Base-by-base conservation (phyloP, 257 asterid genomes). In the Fraxinus americana region DNA sequence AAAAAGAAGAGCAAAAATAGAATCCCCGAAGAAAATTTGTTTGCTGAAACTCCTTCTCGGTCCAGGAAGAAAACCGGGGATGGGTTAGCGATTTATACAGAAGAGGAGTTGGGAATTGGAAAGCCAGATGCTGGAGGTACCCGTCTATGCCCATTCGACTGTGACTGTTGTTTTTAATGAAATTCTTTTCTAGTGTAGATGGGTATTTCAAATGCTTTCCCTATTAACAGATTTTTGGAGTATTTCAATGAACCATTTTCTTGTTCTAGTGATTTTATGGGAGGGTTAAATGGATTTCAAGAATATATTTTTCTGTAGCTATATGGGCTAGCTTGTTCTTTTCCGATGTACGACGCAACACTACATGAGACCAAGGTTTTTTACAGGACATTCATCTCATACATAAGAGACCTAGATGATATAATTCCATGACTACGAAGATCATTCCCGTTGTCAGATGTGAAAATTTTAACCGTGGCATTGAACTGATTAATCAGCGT, bases 141-240 rank as follows among this genome's bases (percentile, higher is more conserved):
- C 59, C 70, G 69, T 76, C 78, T 88, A 50, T 91, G 96, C 73
- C 98, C 97, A 1, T 93, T 93, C 83, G 93, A 92, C 75, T 93
- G 98, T 66, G 82, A 83, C 38, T 93, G 97, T 72, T 93, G 97
- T 86, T 92, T 92, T 80, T 93, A 90, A 88, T 79, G 12, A 21
- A 34, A 57, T 12, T 35, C 6, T 0, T 29, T 70, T 70, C 32
- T 59, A 21, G 67, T 59, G 12, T n/a, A 57, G 67, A 59, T n/a
- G 4, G 11, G 1, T 21, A 59, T 59, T 27, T 48, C 30, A 59
- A 54, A 59, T 59, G 67, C 67, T 59, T 8, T 21, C 13, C 67
- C 7, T 59, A 21, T n/a, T n/a, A 59, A 21, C 67, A 14, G n/a
- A 2, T 3, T 48, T 48, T 50, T 16, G 61, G 23, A 6, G 27